These are phyloP conservation scores for Hymenoscyphus occultus DNA, from an alignment of 2,329 filamentous ascomycete species.

Conservation along the genomic window DNA sequence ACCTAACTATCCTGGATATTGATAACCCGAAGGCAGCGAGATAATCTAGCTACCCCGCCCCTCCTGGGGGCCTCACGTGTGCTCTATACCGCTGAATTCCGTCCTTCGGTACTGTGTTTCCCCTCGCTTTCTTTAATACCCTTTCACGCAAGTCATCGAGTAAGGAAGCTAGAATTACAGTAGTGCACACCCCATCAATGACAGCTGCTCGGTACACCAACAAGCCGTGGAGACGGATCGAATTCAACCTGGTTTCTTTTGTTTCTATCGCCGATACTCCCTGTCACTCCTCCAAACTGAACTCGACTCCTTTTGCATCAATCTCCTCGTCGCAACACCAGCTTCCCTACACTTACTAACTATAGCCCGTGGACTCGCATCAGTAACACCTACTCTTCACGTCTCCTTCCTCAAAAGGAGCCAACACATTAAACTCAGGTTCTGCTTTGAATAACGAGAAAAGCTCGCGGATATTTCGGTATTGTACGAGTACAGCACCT, in stretches of 20 bases:
- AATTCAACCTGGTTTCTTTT: neutral
- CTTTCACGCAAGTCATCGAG: neutral
- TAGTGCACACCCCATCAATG: neutral
- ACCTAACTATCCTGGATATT: neutral
- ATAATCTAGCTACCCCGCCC: neutral
- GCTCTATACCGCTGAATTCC: neutral
- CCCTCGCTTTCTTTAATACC: neutral
- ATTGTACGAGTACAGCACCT: too few relatives aligned
- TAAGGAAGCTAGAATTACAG: neutral
- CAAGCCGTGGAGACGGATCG: neutral
- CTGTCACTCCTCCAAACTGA: neutral
- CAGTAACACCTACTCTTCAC: neutral
- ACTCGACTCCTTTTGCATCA: conserved; percentile 1
- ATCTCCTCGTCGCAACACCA: neutral
- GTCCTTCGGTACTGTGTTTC: neutral
- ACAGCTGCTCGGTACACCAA: neutral
- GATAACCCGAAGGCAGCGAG: neutral
- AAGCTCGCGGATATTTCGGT: too few relatives aligned
- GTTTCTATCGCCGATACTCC: neutral
- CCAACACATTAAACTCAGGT: too few relatives aligned
- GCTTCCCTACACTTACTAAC: neutral
- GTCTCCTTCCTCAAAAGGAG: neutral
- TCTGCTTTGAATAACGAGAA: too few relatives aligned
- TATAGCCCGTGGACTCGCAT: neutral
- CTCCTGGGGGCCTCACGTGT: neutral